A percentile compares a stretch with the other conserved stretches of the same genome.
These are phyloP conservation scores for Lathyrus sativus DNA, from an alignment of 306 rosid species.

Conservation along the genomic window DNA sequence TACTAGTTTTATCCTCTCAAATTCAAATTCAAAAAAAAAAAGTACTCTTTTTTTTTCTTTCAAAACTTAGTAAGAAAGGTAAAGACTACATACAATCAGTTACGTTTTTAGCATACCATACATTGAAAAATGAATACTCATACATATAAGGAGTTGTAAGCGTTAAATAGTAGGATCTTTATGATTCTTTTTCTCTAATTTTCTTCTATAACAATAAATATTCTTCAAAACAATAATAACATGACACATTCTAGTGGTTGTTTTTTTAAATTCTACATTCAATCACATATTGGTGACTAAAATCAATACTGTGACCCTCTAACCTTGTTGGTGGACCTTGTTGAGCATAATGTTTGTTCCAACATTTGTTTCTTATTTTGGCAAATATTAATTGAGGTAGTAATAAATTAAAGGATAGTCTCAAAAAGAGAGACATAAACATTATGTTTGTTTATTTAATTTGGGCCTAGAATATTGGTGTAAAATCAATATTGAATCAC, in stretches of 20 bases:
- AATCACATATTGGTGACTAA: not conserved
- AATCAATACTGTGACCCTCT: slow-evolving; percentile 11
- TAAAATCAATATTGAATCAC: slow-evolving; percentile 47
- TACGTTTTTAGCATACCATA: too few species aligned
- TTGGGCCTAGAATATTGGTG: slow-evolving; percentile 9
- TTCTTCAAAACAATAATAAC: not conserved
- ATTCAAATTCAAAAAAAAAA: too few species aligned
- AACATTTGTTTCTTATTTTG: slow-evolving; percentile 25
- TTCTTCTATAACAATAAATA: too few species aligned
- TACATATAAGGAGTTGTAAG: too few species aligned
- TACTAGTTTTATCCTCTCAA: too few species aligned
- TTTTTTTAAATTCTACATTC: not conserved
- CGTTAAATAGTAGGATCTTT: too few species aligned
- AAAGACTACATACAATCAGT: too few species aligned
- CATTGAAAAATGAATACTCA: too few species aligned
- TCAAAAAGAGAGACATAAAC: slow-evolving; percentile 39
- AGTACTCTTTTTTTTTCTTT: too few species aligned
- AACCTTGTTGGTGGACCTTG: slow-evolving; percentile 19
- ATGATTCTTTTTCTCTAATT: too few species aligned
- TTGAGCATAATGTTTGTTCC: slow-evolving; percentile 29
- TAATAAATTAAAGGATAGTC: not conserved
- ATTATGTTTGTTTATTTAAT: slow-evolving; percentile 42
- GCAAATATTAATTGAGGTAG: not conserved
- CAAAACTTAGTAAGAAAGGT: too few species aligned
- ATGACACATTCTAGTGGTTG: not conserved